Percentiles rank a stretch among this genome's conserved stretches.
phyloP scores from a whole-genome alignment of 2,329 filamentous ascomycete species.

The Claviceps pazoutovae region DNA sequence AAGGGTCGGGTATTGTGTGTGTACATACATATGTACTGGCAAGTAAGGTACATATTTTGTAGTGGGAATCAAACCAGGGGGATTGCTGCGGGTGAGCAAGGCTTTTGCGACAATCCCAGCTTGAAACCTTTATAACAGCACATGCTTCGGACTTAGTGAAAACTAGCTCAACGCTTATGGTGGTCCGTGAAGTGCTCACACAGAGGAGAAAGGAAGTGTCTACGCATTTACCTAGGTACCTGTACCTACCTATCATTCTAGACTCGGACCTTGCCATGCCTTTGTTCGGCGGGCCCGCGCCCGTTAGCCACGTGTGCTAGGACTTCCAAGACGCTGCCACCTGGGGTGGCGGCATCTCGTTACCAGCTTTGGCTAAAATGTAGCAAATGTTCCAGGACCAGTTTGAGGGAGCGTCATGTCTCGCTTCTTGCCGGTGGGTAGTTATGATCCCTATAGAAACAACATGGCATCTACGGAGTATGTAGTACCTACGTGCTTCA shows the following conservation, averaged over 20 bases:
- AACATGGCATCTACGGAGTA: neutral
- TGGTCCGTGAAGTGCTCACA: neutral
- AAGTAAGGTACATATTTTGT: too few species aligned
- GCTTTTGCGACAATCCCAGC: slow-evolving; percentile 3
- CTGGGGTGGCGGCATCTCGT: neutral
- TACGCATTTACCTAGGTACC: neutral
- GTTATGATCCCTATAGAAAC: neutral
- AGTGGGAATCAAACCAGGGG: slow-evolving; percentile 11
- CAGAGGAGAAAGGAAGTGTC: slow-evolving; percentile 13
- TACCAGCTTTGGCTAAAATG: neutral
- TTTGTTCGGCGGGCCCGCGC: neutral
- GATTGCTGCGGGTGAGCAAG: slow-evolving; percentile 21
- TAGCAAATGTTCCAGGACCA: neutral
- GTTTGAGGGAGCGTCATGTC: slow-evolving; percentile 10
- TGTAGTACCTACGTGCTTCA: neutral
- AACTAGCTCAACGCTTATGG: neutral
- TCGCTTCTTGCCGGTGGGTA: slow-evolving; percentile 9
- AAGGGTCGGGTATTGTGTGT: slow-evolving; percentile 34
- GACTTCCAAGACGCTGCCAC: neutral
- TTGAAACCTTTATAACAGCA: slow-evolving; percentile 6
- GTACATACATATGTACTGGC: slow-evolving; percentile 15
- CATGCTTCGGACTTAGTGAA: slow-evolving; percentile 3
- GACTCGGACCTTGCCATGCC: neutral
- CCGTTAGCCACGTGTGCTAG: neutral
- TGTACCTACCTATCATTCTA: neutral